phyloP scores from a whole-genome alignment of 495 filamentous ascomycete genomes.

The Xylaria palmicola region DNA sequence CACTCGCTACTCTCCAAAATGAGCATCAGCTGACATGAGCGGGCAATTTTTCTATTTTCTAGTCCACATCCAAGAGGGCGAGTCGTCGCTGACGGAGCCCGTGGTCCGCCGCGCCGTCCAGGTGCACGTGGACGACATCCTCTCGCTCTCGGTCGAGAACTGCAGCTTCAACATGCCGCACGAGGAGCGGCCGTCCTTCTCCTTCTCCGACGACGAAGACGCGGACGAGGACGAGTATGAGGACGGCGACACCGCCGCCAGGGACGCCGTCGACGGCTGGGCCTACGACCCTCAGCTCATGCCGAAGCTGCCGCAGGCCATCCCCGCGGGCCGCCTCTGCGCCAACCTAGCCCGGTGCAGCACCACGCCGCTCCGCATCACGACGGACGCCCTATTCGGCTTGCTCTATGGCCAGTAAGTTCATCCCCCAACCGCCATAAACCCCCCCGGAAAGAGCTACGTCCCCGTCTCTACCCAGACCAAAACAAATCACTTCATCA shows the following conservation, averaged over 20 bases:
- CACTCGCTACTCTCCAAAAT: too few relatives aligned
- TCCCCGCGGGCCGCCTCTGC: slow-evolving; percentile 16
- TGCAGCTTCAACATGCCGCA: slow-evolving; percentile 32
- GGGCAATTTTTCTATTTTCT: too few relatives aligned
- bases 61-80: too few relatives aligned
- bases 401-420: too few relatives aligned
- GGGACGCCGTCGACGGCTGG: slow-evolving; percentile 23
- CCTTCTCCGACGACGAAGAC: not conserved
- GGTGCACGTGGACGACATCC: slow-evolving; percentile 20
- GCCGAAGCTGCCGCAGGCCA: slow-evolving; percentile 10
- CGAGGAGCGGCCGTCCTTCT: slow-evolving; percentile 14
- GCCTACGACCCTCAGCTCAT: slow-evolving; percentile 27
- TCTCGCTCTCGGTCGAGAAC: slow-evolving; percentile 28
- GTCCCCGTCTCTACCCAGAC: too few relatives aligned
- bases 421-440: too few relatives aligned
- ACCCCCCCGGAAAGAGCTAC: too few relatives aligned
- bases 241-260: not conserved
- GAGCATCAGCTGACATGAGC: too few relatives aligned
- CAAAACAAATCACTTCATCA: too few relatives aligned
- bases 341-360: slow-evolving; percentile 11
- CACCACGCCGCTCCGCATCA: not conserved
- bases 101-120: slow-evolving; percentile 15
- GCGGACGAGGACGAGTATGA: not conserved
- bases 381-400: not conserved
- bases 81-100: slow-evolving; percentile 2